Percentiles rank a stretch among this genome's conserved stretches.
Evolutionary conservation across 306 rosid species (phyloP).

Genomic region (Rosa persica): DNA sequence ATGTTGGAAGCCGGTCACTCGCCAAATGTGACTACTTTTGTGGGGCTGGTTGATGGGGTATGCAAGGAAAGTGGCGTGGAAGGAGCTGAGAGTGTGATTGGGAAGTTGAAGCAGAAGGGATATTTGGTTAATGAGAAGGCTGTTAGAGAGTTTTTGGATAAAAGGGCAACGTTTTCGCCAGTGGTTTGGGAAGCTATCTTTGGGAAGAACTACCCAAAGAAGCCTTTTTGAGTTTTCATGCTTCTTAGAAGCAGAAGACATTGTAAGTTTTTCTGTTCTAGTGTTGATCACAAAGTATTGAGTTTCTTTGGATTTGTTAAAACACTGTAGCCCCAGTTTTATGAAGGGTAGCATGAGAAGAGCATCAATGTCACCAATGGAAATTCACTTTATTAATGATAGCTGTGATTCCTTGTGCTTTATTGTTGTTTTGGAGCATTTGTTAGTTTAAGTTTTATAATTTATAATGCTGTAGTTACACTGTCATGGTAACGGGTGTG

Average conservation of each 20-base stretch:
- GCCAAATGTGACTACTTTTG: conserved; percentile 72
- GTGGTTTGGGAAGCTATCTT: conserved; percentile 74
- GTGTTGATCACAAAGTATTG: background rate
- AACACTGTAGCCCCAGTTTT: background rate
- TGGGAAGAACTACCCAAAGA: conserved; percentile 50
- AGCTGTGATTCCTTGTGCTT: background rate
- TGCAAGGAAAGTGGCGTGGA: conserved; percentile 63
- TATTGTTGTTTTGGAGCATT: background rate
- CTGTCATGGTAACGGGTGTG: background rate
- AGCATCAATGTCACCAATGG: background rate
- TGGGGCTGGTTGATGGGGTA: conserved; percentile 58
- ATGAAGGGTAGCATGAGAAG: background rate
- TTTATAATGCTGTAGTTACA: background rate
- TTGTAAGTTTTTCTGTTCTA: conserved; percentile 8
- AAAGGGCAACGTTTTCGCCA: conserved; percentile 56
- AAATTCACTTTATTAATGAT: conserved; percentile 8
- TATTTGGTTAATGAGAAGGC: conserved; percentile 66
- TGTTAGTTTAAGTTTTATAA: background rate
- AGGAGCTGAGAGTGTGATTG: conserved; percentile 56
- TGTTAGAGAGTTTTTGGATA: conserved; percentile 65
- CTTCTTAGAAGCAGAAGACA: background rate
- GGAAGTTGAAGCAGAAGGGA: conserved; percentile 64
- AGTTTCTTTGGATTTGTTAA: conserved; percentile 2
- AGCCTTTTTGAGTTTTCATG: conserved; percentile 42
- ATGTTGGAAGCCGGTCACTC: conserved; percentile 84